Base-by-base conservation (phyloP, 1,284 basidiomycete genomes). In the Tilletia indica region DNA sequence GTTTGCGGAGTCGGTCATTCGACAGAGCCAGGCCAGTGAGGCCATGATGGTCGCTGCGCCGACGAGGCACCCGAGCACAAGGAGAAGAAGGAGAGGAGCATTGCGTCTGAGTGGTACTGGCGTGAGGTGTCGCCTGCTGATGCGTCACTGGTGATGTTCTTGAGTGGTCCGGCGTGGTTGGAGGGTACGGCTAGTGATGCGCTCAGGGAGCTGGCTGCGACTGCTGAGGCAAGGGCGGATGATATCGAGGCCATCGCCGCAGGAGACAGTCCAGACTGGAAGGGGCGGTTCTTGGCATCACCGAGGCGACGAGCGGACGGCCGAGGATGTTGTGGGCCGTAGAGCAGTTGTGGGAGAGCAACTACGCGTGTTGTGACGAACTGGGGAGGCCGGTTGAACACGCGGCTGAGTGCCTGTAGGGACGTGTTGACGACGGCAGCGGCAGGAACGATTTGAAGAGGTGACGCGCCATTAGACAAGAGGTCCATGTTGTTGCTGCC, bases 31-130 rank as follows among this genome's bases (percentile, higher is more conserved):
- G 0, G 61, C 61, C 31, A 64, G 61, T 2, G 61, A 64, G 19
- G 34, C 61, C 16, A 64, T 64, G 34, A 64, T 38, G 31, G 61
- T 64, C 61, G 61, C 61, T 64, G 61, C 61, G 12, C 61, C 61
- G 36, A 64, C 61, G 31, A 64, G 61, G 14, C 61, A 64, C 9
- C 61, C 61, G 31, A 64, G n/a, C 34, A 64, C 36, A 14, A 64
- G 36, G 34, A 64, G 34, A 14, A 64, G 61, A 16, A 64, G 31
- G 9, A 64, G 19, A 21, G 61, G 61, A 11, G 61, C 31, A 39
- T 64, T 64, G 8, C 36, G 61, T 19, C 61, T 34, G 19, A 64
- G 61, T 0, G 61, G 61, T 16, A 64, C 61, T 6, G 61, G 51
- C 8, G 12, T 11, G 51, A 54, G 0, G 51, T 16, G 16, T 38